Evolutionary conservation across 2,329 filamentous ascomycete species (phyloP).

Genomic region (Triangularia setosa): DNA sequence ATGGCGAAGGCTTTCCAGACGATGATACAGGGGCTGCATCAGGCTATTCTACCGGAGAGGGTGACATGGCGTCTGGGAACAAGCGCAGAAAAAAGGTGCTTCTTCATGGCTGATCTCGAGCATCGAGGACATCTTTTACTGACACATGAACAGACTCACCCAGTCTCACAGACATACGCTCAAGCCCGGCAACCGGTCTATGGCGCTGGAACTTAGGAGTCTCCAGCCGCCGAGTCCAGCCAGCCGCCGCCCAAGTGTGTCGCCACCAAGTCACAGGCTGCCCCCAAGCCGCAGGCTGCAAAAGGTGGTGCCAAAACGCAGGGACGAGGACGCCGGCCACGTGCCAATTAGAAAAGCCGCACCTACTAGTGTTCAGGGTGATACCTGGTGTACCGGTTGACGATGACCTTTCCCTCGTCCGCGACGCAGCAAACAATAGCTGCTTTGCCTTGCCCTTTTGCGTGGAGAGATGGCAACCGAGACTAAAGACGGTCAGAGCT

Average conservation of each 20-base stretch:
- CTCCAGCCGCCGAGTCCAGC: constrained; percentile 1
- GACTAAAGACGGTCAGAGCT: constrained; percentile 22
- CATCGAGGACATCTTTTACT: constrained; percentile 34
- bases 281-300: constrained; percentile 3
- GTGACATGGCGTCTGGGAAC: constrained; percentile 50
- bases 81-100: constrained; percentile 65
- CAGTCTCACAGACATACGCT: constrained; percentile 39
- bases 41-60: constrained; percentile 70
- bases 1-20: constrained; percentile 67
- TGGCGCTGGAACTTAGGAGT: constrained; percentile 51
- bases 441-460: constrained; percentile 3
- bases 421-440: constrained; percentile 8
- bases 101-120: constrained; percentile 27
- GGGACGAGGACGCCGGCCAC: constrained; percentile 1
- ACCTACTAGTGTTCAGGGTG: constrained; percentile 28
- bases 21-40: constrained; percentile 56
- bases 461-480: constrained; percentile 18
- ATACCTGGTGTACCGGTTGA: constrained; percentile 27
- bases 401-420: constrained; percentile 9
- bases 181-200: constrained; percentile 50
- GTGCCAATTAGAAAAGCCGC: constrained; percentile 7
- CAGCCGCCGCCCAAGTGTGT: not conserved
- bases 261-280: constrained; percentile 7
- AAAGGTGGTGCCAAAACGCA: constrained; percentile 12
- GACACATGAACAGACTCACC: constrained; percentile 44